phyloP scores from a whole-genome alignment of 2,329 filamentous ascomycete species.

The Aspergillus nomiae region DNA sequence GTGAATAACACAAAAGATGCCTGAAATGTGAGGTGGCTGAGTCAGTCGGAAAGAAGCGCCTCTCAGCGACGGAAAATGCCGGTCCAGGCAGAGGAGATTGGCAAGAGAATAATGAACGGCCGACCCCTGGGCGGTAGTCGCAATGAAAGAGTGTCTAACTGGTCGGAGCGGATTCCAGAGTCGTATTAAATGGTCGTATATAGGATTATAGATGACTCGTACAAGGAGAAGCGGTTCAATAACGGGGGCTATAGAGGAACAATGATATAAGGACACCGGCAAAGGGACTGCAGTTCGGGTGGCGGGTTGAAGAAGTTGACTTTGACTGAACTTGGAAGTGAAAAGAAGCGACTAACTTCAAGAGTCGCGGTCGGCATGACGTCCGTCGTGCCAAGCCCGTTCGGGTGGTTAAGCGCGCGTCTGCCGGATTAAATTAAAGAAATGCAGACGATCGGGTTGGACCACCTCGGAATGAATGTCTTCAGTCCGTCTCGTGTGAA shows the following conservation, averaged over 20 bases:
- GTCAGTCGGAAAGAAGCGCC: neutral
- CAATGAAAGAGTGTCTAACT: slow-evolving; percentile 17
- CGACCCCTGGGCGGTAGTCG: slow-evolving; percentile 24
- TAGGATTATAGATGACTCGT: slow-evolving; percentile 9
- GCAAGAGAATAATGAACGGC: neutral
- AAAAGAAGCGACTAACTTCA: slow-evolving; percentile 17
- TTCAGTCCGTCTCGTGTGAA: neutral
- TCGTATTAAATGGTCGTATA: slow-evolving; percentile 13
- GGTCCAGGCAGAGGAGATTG: neutral
- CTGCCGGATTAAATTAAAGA: slow-evolving; percentile 18
- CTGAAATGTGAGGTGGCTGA: slow-evolving; percentile 15
- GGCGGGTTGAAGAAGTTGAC: slow-evolving; percentile 16
- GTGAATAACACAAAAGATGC: slow-evolving; percentile 29
- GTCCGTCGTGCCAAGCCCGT: slow-evolving; percentile 32
- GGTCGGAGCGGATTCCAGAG: slow-evolving; percentile 10
- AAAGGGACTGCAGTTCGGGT: slow-evolving; percentile 6
- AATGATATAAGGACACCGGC: neutral
- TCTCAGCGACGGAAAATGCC: slow-evolving; percentile 5
- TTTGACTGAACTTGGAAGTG: slow-evolving; percentile 16
- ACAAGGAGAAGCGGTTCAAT: neutral
- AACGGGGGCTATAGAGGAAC: slow-evolving; percentile 1
- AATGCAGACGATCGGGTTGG: neutral
- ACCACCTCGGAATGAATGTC: slow-evolving; percentile 16
- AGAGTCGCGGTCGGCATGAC: slow-evolving; percentile 30
- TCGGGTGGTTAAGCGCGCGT: slow-evolving; percentile 31